Percentiles rank a stretch among this genome's conserved stretches.
phyloP scores from a whole-genome alignment of 1,284 basidiomycete genomes.

The Volvariella volvacea region DNA sequence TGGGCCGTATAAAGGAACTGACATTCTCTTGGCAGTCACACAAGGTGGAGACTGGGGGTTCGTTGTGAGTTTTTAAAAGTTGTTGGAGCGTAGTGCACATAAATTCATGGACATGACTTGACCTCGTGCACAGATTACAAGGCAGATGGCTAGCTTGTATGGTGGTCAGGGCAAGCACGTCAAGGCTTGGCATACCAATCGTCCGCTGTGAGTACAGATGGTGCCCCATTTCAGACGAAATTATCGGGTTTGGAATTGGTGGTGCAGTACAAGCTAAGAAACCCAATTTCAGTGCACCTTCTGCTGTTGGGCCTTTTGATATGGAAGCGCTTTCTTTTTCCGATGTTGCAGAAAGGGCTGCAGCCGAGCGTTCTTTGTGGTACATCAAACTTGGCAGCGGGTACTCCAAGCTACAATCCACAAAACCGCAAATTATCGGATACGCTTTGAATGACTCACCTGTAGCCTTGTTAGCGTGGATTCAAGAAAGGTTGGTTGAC shows the following conservation, averaged over 20 bases:
- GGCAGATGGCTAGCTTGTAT: constrained; percentile 30
- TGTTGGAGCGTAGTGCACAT: constrained; percentile 20
- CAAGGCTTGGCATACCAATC: constrained; percentile 43
- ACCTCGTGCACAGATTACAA: constrained; percentile 27
- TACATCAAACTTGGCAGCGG: constrained; percentile 28
- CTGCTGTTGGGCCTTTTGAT: too few relatives aligned
- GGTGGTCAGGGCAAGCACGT: constrained; percentile 28
- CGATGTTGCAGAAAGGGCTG: constrained; percentile 33
- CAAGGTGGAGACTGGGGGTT: constrained; percentile 52
- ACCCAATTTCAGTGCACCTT: too few relatives aligned
- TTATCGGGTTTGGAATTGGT: too few relatives aligned
- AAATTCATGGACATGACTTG: background rate
- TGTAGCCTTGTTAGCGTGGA: constrained; percentile 49
- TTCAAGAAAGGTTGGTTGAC: constrained; percentile 49
- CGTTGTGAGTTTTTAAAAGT: too few relatives aligned
- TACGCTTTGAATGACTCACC: constrained; percentile 55
- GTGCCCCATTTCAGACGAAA: too few relatives aligned
- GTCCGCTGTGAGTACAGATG: constrained; percentile 24
- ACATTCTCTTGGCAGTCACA: constrained; percentile 28
- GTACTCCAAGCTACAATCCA: constrained; percentile 35
- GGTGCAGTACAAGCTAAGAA: too few relatives aligned
- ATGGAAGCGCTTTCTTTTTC: too few relatives aligned
- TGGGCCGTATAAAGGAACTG: too few relatives aligned
- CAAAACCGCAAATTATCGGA: constrained; percentile 49
- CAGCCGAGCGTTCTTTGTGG: constrained; percentile 22